Conservation (phyloP, 345 rosid genomes). For the Stellera chamaejasme region DNA sequence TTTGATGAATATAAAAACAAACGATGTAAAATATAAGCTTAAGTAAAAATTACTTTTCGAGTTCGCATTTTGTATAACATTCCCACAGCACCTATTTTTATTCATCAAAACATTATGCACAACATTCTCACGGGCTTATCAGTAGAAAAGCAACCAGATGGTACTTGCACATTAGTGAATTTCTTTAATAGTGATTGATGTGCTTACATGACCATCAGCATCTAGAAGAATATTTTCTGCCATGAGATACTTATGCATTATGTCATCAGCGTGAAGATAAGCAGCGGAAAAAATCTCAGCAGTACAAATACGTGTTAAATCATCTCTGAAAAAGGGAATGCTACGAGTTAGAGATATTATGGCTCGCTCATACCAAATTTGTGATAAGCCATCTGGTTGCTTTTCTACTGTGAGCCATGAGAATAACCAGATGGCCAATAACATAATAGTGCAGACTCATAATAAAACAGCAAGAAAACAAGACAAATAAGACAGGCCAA, state of each 20-base stretch:
- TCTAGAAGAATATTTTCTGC: conserved; percentile 35
- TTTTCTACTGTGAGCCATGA: too few species aligned
- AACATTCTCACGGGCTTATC: not conserved
- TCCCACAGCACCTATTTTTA: conserved; percentile 29
- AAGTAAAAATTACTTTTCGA: conserved; percentile 20
- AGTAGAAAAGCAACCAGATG: not conserved
- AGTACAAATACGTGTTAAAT: conserved; percentile 75
- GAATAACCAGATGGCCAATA: too few species aligned
- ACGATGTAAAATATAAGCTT: too few species aligned
- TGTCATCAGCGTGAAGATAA: conserved; percentile 38
- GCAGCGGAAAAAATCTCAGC: conserved; percentile 48
- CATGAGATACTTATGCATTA: conserved; percentile 66
- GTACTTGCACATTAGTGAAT: not conserved
- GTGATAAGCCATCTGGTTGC: not conserved
- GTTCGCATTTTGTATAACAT: conserved; percentile 37
- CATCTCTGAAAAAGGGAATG: conserved; percentile 49
- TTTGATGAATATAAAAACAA: too few species aligned
- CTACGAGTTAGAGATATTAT: conserved; percentile 7
- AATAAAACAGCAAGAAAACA: conserved; percentile 2
- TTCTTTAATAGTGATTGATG: not conserved
- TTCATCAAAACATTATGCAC: not conserved
- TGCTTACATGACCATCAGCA: conserved; percentile 39
- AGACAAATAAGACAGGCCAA: not conserved
- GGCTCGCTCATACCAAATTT: not conserved
- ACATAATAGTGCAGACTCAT: too few species aligned